Evolutionary conservation across 139 green algal genomes (phyloP).

Genomic region (Spirogloea muscicola): DNA sequence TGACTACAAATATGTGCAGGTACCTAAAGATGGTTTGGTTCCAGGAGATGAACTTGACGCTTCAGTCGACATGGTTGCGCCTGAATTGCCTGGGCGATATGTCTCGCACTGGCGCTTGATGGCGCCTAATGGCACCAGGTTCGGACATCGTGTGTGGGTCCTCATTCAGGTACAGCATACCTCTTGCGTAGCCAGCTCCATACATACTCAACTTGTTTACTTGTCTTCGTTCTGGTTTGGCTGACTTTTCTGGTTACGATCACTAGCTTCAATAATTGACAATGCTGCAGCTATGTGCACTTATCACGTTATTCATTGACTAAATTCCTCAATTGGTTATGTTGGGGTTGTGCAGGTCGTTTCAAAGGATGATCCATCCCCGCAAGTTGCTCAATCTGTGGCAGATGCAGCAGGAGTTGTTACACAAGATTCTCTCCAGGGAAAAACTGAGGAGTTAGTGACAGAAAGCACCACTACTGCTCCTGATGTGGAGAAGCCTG

Average conservation of each 20-base stretch:
- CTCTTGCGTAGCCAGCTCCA: no score
- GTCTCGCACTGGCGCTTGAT: constrained; percentile 38
- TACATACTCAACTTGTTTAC: no score
- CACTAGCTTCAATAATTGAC: no score
- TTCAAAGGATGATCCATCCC: neutral
- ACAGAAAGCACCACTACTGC: no score
- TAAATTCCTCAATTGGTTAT: neutral
- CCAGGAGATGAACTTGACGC: constrained; percentile 45
- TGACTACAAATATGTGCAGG: no score
- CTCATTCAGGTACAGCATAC: constrained; percentile 43
- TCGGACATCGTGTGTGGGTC: constrained; percentile 46
- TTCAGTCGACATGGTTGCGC: constrained; percentile 36
- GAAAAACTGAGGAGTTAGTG: neutral
- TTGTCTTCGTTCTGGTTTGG: no score
- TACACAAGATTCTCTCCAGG: neutral
- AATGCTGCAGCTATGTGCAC: no score
- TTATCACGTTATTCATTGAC: no score
- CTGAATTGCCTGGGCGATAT: constrained; percentile 35
- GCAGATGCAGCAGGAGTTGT: neutral
- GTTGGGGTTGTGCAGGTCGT: constrained; percentile 7
- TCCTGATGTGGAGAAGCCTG: no score
- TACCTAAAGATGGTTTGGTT: constrained; percentile 23
- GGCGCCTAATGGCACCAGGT: constrained; percentile 28
- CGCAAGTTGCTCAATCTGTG: constrained; percentile 9
- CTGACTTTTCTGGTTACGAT: no score